These are phyloP conservation scores for Lepidium didymum DNA, from an alignment of 345 rosid species.

Conservation along the genomic window DNA sequence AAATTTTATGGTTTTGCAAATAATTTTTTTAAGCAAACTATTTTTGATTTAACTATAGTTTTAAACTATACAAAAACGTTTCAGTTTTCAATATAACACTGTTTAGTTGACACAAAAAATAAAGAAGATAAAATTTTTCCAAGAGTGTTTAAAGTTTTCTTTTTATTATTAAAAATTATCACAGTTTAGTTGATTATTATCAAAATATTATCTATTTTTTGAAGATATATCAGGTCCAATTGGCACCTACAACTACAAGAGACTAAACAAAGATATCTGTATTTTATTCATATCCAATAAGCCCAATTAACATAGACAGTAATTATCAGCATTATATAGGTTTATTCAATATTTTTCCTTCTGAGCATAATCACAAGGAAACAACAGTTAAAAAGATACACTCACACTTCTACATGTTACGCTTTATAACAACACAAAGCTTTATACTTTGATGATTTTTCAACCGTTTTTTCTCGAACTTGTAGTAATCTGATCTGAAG, in stretches of 20 bases:
- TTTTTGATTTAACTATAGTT: no score
- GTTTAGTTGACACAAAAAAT: no score
- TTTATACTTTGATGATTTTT: background rate
- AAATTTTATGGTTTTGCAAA: no score
- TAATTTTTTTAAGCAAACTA: no score
- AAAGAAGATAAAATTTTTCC: no score
- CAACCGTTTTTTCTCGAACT: conserved; percentile 14
- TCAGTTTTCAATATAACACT: no score
- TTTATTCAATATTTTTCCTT: conserved; percentile 1
- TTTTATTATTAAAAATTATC: no score
- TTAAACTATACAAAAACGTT: no score
- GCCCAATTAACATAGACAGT: background rate
- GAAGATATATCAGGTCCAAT: background rate
- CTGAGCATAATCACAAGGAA: background rate
- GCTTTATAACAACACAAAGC: conserved; percentile 3
- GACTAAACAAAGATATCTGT: background rate
- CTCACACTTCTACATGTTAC: conserved; percentile 22
- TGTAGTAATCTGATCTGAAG: conserved; percentile 32
- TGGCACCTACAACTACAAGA: background rate
- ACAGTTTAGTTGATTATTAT: no score
- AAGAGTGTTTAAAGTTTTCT: no score
- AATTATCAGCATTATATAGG: background rate
- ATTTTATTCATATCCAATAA: background rate
- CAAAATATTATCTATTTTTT: no score
- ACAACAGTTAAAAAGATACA: background rate